These are phyloP conservation scores for Vaccinium myrtillus DNA, from an alignment of 148 eudicot species.

Conservation along the genomic window DNA sequence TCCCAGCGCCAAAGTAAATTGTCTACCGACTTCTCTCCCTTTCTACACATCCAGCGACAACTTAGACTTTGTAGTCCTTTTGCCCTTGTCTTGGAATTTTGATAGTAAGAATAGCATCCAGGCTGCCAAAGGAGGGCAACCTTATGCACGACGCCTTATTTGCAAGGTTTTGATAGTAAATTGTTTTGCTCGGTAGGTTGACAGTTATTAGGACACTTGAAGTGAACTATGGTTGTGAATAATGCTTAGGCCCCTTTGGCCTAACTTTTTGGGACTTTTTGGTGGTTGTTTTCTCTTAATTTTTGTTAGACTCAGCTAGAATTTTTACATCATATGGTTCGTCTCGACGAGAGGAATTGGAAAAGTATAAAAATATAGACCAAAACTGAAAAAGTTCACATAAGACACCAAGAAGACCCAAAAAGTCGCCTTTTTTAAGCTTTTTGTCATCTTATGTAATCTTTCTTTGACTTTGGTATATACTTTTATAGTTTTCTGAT, in stretches of 20 bases:
- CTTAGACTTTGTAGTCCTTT: background rate
- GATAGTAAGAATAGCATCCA: constrained; percentile 2
- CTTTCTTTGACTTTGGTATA: too few species aligned
- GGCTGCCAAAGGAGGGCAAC: background rate
- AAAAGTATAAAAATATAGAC: too few species aligned
- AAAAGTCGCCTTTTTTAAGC: too few species aligned
- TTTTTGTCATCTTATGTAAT: too few species aligned
- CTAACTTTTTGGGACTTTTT: too few species aligned
- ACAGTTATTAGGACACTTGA: background rate
- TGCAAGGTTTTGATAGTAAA: background rate
- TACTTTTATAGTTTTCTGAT: too few species aligned
- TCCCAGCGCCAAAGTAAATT: background rate
- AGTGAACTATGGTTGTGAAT: background rate
- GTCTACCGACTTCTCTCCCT: background rate
- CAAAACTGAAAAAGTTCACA: too few species aligned
- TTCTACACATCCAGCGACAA: background rate
- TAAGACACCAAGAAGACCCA: too few species aligned
- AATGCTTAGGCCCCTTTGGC: background rate
- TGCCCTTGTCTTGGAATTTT: background rate
- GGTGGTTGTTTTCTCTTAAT: too few species aligned
- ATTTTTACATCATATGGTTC: too few species aligned
- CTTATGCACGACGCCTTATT: background rate
- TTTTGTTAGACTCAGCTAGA: too few species aligned
- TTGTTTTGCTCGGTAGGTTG: background rate
- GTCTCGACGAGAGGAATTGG: too few species aligned